Base-by-base conservation (phyloP, 2,329 filamentous ascomycete species). In the Biscogniauxia mediterranea region DNA sequence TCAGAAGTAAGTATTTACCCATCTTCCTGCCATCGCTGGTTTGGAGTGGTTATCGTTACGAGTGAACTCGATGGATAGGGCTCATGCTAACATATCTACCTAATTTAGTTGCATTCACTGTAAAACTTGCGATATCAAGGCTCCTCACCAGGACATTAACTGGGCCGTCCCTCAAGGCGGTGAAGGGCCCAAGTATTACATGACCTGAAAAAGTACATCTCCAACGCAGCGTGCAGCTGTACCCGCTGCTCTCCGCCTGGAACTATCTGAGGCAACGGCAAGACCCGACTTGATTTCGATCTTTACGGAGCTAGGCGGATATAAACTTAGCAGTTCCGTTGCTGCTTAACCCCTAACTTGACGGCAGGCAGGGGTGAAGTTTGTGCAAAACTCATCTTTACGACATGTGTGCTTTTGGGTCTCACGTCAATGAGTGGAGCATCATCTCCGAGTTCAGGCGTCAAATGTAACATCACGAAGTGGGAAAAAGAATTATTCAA, bases 61-160 rank as follows among this genome's bases (percentile, higher is more conserved):
- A 57, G 20, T 11, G 15, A 9, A 26, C 17, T 17, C 2, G 7
- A 51, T 21, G 21, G 20, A n/a, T 26, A n/a, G 9, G 9, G 25
- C 50, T 42, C 57, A 64, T 54, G 66, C 79, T 72, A 75, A 73
- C 55, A 1, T 56, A 11, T n/a, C 19, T 56, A 11, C n/a, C 19
- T 11, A 50, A 19, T 21, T 50, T 69, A 97, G 93, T 79, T 99
- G 95, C 76, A 96, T 99, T 67, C 95, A 99, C 79, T 99, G 95
- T 84, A 99, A 99, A 85, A 99, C 95, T 15, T 99, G 95, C 76
- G 95, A 99, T 77, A 99, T 99, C 80, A 99, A 99, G 81, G 94
- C 92, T 17, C 95, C 95, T 7, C 86, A 89, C 64, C 95, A 99
- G 80, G 95, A 98, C 74, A 98, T 99, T 78, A 97, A 97, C 77